Base-by-base conservation (phyloP, 1,284 basidiomycete species). In the Gomphus bonarii region DNA sequence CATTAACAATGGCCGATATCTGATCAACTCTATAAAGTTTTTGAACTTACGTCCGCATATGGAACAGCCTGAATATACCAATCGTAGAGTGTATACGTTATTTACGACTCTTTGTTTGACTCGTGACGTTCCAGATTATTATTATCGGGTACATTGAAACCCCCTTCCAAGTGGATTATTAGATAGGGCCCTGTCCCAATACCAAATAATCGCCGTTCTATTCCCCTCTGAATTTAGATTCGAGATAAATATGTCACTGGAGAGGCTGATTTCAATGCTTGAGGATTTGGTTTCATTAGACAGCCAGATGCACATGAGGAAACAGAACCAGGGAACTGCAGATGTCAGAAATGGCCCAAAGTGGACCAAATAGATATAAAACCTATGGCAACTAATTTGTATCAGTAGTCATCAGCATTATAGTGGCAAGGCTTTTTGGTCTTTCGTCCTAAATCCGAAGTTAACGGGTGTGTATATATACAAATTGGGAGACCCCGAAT, bases 11-110 rank as follows among this genome's bases (percentile, higher is more conserved):
- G 25, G 25, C 25, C 25, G 49, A 6, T 9, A 50, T 49, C 36
- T 44, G 18, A 38, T 38, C 36, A 18, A 25, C 3, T 20, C 43
- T 25, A 8, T 44, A 18, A 64, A 91, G 85, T 88, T 3, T 95
- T 93, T 65, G 91, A 95, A 68, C 68, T 93, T 20, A 88, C 92
- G 7, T 95, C 91, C 16, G 94, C 92, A 0, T 97, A 95, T 66
- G 92, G 92, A 3, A 88, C 88, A 3, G 85, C 67, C 66, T 80
- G 2, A 80, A 80, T 0, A 67, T 75, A 0, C 68, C 73, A 0
- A 70, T 65, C 43, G 74, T 76, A 58, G 68, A 67, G 54, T 10
- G 47, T 11, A 44, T 18, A 33, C 12, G 10, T 46, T 30, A 40
- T 18, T 14, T 28, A 22, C 33, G 31, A 28, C 49, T 9, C 2